Evolutionary conservation across 2,329 filamentous ascomycete genomes (phyloP).

Genomic region (Hymenoscyphus scutula): DNA sequence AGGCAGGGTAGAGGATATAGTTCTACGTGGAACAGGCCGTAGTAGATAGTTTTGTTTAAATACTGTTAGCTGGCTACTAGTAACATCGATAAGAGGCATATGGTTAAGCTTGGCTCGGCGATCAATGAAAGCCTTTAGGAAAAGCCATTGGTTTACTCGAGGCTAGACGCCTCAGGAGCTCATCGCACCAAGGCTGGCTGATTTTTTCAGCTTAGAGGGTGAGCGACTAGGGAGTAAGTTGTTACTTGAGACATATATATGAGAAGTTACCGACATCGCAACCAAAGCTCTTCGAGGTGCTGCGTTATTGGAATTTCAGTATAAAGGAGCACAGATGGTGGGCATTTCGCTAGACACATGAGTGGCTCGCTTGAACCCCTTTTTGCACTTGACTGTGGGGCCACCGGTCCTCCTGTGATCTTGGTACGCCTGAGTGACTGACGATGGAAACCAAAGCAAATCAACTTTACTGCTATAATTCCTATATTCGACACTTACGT

Average conservation of each 20-base stretch:
- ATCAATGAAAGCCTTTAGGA: conserved; percentile 14
- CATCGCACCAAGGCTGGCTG: conserved; percentile 19
- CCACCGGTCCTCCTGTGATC: too few species aligned
- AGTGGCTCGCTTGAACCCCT: too few species aligned
- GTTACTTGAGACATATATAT: conserved; percentile 16
- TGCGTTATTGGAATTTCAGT: conserved; percentile 36
- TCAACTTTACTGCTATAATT: too few species aligned
- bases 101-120: conserved; percentile 15
- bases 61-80: conserved; percentile 25
- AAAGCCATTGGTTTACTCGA: too few species aligned
- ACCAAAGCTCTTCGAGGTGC: conserved; percentile 19
- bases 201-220: conserved; percentile 20
- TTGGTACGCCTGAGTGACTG: too few species aligned
- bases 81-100: conserved; percentile 25
- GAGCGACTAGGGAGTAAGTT: conserved; percentile 19
- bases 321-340: conserved; percentile 43
- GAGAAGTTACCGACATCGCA: conserved; percentile 19
- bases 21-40: conserved; percentile 22
- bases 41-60: conserved; percentile 20
- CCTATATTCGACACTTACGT: too few species aligned
- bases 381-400: too few species aligned
- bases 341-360: too few species aligned
- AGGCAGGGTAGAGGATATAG: conserved; percentile 17
- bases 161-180: conserved; percentile 7
- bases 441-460: too few species aligned